phyloP scores from a whole-genome alignment of 495 filamentous ascomycete genomes.

The Neurospora sp. region DNA sequence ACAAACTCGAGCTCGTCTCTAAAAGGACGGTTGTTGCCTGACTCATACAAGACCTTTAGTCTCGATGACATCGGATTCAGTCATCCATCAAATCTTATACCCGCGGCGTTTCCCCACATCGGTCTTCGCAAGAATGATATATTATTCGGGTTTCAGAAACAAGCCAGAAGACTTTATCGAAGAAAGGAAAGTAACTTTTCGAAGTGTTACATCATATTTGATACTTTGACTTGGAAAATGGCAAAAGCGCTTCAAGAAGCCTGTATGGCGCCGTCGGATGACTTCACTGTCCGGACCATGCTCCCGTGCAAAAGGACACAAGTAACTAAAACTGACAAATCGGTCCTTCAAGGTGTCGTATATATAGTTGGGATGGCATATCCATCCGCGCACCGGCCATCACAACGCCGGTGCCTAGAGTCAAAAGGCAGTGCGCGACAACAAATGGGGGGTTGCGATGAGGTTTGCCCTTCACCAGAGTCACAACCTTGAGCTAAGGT shows the following conservation, averaged over 20 bases:
- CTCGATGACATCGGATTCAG: background rate
- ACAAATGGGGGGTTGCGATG: background rate
- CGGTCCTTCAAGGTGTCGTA: background rate
- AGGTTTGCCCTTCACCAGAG: background rate
- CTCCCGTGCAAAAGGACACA: background rate
- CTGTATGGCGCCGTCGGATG: background rate
- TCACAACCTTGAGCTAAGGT: background rate
- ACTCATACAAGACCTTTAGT: background rate
- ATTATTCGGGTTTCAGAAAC: background rate
- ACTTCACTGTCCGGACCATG: background rate
- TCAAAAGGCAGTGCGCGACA: background rate
- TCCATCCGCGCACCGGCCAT: background rate
- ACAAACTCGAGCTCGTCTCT: background rate
- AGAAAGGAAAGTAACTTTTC: too few species aligned
- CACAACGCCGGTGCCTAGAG: background rate
- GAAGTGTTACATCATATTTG: background rate
- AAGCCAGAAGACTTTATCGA: background rate
- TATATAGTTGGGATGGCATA: background rate
- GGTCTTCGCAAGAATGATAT: background rate
- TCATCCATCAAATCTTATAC: background rate
- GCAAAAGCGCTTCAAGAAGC: background rate
- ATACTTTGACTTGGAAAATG: background rate
- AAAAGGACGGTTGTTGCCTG: background rate
- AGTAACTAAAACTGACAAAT: background rate
- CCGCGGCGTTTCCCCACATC: background rate